Evolutionary conservation across 768 basidiomycete species (phyloP).

Genomic region (Lactifluus pinguis): DNA sequence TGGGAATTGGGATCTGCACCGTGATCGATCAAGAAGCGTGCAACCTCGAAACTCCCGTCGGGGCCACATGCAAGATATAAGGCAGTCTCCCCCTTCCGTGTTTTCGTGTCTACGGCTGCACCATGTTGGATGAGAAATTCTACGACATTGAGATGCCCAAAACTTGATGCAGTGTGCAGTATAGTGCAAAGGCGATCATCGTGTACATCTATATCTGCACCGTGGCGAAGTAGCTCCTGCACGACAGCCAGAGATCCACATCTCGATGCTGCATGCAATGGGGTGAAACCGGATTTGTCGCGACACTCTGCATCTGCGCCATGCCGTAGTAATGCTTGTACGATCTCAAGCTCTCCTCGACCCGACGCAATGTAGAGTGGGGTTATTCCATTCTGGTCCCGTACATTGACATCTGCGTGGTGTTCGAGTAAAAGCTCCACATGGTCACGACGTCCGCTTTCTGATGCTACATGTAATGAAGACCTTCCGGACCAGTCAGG

Average conservation of each 20-base stretch:
- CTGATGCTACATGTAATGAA: not conserved
- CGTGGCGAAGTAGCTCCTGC: not conserved
- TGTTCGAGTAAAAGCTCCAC: not conserved
- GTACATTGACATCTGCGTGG: not conserved
- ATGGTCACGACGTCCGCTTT: not conserved
- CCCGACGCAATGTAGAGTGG: not conserved
- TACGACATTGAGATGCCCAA: not conserved
- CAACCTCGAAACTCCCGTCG: not conserved
- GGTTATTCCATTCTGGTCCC: fast-evolving
- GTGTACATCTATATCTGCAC: not conserved
- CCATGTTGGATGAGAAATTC: not conserved
- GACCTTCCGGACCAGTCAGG: not conserved
- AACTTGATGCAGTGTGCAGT: not conserved
- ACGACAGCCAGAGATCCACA: not conserved
- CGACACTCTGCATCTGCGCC: not conserved
- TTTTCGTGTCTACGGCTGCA: not conserved
- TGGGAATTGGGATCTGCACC: not conserved
- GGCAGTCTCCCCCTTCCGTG: not conserved
- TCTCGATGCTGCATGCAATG: not conserved
- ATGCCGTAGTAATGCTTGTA: not conserved
- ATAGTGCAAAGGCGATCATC: not conserved
- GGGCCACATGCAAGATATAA: not conserved
- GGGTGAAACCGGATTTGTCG: not conserved
- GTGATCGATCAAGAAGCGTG: not conserved
- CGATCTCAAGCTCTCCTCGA: not conserved